Evolutionary conservation across 371 early-diverging fungal species (phyloP).

Genomic region (Caulochytrium protostelioides): DNA sequence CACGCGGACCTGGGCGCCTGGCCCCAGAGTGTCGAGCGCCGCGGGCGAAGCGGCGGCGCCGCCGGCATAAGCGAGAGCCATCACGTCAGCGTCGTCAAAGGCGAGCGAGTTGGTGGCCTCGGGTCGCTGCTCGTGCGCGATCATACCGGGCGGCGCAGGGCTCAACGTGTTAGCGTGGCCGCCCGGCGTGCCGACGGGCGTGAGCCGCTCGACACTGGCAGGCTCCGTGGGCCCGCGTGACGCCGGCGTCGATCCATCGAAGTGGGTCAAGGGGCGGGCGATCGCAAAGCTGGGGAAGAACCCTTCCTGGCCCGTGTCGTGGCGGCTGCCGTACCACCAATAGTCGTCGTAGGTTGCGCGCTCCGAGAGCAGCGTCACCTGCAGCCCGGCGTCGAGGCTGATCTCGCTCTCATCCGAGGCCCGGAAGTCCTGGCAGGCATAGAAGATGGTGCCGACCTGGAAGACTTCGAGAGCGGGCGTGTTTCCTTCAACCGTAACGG

Average conservation of each 20-base stretch:
- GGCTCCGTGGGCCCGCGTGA: conserved; percentile 7
- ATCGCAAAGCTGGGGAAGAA: too few species aligned
- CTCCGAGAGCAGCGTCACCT: too few species aligned
- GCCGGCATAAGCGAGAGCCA: neutral
- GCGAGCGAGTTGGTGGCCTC: neutral
- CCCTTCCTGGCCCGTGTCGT: conserved; percentile 19
- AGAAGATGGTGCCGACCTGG: too few species aligned
- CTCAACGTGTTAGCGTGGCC: neutral
- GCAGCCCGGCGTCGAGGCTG: too few species aligned
- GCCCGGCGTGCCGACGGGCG: neutral
- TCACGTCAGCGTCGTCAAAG: conserved; percentile 1
- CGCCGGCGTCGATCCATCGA: conserved; percentile 9
- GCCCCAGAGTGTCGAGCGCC: conserved; percentile 10
- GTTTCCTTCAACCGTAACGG: too few species aligned
- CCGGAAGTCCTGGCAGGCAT: too few species aligned
- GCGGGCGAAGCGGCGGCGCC: conserved; percentile 1
- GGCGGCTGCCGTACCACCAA: conserved; percentile 23
- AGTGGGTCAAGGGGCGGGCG: too few species aligned
- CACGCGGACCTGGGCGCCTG: conserved; percentile 19
- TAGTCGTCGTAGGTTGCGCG: conserved; percentile 9
- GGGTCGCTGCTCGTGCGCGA: conserved; percentile 1
- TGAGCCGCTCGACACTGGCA: too few species aligned
- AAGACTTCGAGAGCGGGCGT: too few species aligned
- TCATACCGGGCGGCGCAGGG: neutral
- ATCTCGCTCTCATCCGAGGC: too few species aligned